Percentiles rank a stretch among this genome's conserved stretches.
These are phyloP conservation scores for Metarhizium robertsii DNA, from an alignment of 2,329 filamentous ascomycete genomes.

Conservation along the genomic window DNA sequence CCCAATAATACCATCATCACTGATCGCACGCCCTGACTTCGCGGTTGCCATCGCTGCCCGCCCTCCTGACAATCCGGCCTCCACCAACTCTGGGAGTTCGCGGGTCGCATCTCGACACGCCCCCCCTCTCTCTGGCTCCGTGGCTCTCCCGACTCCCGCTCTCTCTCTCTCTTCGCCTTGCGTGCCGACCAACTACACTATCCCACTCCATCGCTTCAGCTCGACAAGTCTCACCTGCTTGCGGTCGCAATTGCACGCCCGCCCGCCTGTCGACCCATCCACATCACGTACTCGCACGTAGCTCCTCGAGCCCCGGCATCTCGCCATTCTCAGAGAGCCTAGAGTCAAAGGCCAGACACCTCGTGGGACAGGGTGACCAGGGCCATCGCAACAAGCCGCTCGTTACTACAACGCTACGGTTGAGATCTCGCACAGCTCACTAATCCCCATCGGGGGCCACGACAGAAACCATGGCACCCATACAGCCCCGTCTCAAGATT, in stretches of 20 bases:
- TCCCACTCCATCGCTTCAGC: slow-evolving; percentile 1
- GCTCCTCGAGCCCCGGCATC: slow-evolving; percentile 6
- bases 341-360: slow-evolving; percentile 8
- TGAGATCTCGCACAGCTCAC: slow-evolving; percentile 23
- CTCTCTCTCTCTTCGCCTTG: background rate
- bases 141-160: background rate
- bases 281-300: slow-evolving; percentile 2
- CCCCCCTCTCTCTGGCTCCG: background rate
- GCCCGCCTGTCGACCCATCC: background rate
- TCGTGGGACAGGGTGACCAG: slow-evolving; percentile 21
- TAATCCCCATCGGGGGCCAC: slow-evolving; percentile 23
- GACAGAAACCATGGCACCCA: slow-evolving; percentile 44
- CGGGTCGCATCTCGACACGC: slow-evolving; percentile 2
- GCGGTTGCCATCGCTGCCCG: slow-evolving; percentile 10
- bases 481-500: slow-evolving; percentile 50
- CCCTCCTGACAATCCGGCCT: slow-evolving; percentile 11
- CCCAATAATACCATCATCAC: slow-evolving; percentile 2
- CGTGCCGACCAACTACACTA: background rate
- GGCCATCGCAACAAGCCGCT: slow-evolving; percentile 24
- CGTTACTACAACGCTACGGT: slow-evolving; percentile 14
- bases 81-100: background rate
- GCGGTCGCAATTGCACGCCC: slow-evolving; percentile 2
- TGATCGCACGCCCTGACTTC: slow-evolving; percentile 6
- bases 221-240: slow-evolving; percentile 1
- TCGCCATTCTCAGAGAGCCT: slow-evolving; percentile 3